A percentile compares a stretch with the other conserved stretches of the same genome.
These are phyloP conservation scores for Saturnispora sanitii DNA, from an alignment of 805 yeast genomes.

Conservation along the genomic window DNA sequence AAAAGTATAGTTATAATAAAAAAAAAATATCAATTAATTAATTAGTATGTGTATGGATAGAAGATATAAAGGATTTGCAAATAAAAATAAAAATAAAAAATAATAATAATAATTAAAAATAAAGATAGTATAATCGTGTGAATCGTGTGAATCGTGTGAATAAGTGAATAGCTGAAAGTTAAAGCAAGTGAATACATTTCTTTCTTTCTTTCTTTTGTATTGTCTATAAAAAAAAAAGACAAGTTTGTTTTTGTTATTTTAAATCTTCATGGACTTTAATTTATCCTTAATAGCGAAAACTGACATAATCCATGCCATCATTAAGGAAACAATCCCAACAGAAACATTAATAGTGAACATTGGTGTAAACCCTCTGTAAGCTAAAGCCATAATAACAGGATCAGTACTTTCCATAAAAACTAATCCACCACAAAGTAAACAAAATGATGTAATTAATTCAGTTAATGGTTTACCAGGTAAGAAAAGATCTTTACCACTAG, in stretches of 20 bases:
- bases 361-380: conserved; percentile 69
- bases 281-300: conserved; percentile 54
- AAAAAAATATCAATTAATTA: neutral
- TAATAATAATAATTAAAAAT: too few relatives aligned
- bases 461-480: conserved; percentile 72
- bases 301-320: conserved; percentile 84
- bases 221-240: too few relatives aligned
- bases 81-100: too few relatives aligned
- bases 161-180: too few relatives aligned
- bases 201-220: too few relatives aligned
- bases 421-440: conserved; percentile 78
- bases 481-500: conserved; percentile 19
- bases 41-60: too few relatives aligned
- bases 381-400: conserved; percentile 72
- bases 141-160: too few relatives aligned
- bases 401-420: conserved; percentile 89
- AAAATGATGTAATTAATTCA: conserved; percentile 70
- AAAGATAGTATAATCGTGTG: too few relatives aligned
- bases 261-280: too few relatives aligned
- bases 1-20: neutral
- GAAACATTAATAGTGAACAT: conserved; percentile 89
- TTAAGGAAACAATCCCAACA: conserved; percentile 64
- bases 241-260: too few relatives aligned
- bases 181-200: too few relatives aligned
- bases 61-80: too few relatives aligned